These are phyloP conservation scores for Daldinia caldariorum DNA, from an alignment of 495 filamentous ascomycete genomes.

Conservation along the genomic window DNA sequence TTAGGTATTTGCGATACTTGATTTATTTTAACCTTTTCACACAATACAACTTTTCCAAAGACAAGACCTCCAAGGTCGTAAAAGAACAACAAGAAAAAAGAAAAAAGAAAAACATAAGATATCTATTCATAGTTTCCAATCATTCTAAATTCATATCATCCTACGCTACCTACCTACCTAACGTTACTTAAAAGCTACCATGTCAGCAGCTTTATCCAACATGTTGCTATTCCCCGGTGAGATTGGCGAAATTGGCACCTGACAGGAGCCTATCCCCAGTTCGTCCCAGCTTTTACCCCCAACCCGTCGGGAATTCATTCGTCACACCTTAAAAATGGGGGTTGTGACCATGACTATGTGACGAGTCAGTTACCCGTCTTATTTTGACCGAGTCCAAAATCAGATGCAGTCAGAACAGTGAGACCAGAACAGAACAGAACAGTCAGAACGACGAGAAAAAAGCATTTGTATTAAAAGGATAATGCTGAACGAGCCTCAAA, in stretches of 20 bases:
- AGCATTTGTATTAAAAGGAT: not conserved
- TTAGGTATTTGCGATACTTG: not conserved
- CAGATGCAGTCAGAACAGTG: too few relatives aligned
- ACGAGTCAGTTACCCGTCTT: slow-evolving; percentile 15
- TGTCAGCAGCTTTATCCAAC: not conserved
- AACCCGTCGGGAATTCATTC: not conserved
- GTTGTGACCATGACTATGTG: slow-evolving; percentile 21
- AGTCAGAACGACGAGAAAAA: too few relatives aligned
- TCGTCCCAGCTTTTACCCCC: not conserved
- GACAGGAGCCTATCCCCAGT: not conserved
- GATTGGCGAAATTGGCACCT: not conserved
- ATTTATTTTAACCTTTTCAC: not conserved
- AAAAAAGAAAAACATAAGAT: not conserved
- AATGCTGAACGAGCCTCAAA: not conserved
- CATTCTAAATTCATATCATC: not conserved
- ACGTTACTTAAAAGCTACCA: not conserved
- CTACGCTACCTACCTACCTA: too few relatives aligned
- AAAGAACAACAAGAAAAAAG: not conserved
- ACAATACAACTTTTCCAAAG: not conserved
- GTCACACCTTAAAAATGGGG: slow-evolving; percentile 2
- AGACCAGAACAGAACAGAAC: too few relatives aligned
- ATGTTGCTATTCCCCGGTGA: not conserved
- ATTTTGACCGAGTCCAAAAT: not conserved
- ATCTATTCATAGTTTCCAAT: not conserved
- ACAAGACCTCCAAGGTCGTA: not conserved